Evolutionary conservation across 495 filamentous ascomycete genomes (phyloP), one percentile per base, ranked within the genome.

Genomic region (Neurospora sp.): DNA sequence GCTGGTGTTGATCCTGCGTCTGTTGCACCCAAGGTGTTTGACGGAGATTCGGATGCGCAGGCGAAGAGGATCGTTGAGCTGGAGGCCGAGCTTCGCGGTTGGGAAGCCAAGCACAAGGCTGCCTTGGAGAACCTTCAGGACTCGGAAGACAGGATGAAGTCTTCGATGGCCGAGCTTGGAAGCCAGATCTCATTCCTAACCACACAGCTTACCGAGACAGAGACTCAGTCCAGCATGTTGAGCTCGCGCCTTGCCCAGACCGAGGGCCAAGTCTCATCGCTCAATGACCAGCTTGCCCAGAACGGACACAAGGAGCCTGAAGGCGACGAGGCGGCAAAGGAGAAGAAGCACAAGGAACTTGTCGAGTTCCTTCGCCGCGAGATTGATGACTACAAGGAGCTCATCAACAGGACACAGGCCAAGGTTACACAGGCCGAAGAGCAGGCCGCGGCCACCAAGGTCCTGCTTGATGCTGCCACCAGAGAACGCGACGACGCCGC

Each of bases 361-460:
- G 86, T 97, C 39, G 84, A 87, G 39, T 83, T 85, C 39, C 82
- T 99, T 54, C 91, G 92, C 74, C 85, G 83, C 72, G 89, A 94
- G 76, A 91, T 98, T 72, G 90, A 93, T 39, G 89, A 92, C 73
- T 92, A 96, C 81, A 94, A 92, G 83, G 80, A 86, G 18, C 88
- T 90, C 37, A 89, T 94, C 76, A 86, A 88, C 54, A 82, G 81
- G 73, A 91, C 92, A 76, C 80, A 88, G 40, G 81, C 85, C 41
- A 90, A 88, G 73, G 90, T 95, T 75, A 81, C 87, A 18, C 85
- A 88, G 73, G 83, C 94, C 18, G 92, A 95, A 79, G 82, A 88
- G 69, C 85, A 90, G 59, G 90, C 93, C 76, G 77, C 84, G 23
- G 83, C 85, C 38, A 85, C 90, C 66, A 87, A 87, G 75, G 81